Base-by-base conservation (phyloP, 148 eudicot genomes). In the Nepenthes gracilis region DNA sequence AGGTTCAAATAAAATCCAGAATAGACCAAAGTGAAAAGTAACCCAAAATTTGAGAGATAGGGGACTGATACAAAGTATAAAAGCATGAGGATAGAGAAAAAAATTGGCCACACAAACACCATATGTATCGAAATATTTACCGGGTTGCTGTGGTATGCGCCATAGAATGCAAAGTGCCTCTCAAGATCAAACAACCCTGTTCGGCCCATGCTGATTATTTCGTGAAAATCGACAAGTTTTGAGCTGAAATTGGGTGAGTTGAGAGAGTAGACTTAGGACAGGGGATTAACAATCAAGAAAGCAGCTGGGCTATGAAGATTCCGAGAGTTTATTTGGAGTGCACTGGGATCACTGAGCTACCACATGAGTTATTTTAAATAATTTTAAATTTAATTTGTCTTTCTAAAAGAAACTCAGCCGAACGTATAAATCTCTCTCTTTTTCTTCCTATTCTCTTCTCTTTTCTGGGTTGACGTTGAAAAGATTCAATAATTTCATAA, bases 61-160 rank as follows among this genome's bases (percentile, higher is more conserved):
- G 81, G 59, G 45, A 81, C 68, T 54, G 86, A 86, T 14, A 81
- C 43, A 63, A 68, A 86, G 55, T 80, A 12, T 4, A 79, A 64
- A 14, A 84, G 74, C 69, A 86, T 72, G 35, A 80, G 66, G 33
- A 59, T 50, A 9, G 85, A 74, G 72, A 70, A 90, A 2, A 81
- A 64, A 59, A 90, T 82, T 55, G 94, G 97, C 97, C 97, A 90
- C 12, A 90, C 94, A 74, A 84, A 90, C 32, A 90, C 2, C 85
- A 86, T 82, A 59, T 90, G 97, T 1, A 90, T 81, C 13, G 74
- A 65, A 33, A 86, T 77, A 62, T 90, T 90, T 2, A 77, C 58
- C 62, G 85, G 84, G 80, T 90, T 86, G 70, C 77, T 78, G 63
- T 90, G 97, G 56, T 90, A 90, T 36, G 94, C 85, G 1, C 87